A percentile compares a stretch with the other conserved stretches of the same genome.
phyloP scores from a whole-genome alignment of 192 early-diverging fungal genomes.

The Neocallimastix lanati region DNA sequence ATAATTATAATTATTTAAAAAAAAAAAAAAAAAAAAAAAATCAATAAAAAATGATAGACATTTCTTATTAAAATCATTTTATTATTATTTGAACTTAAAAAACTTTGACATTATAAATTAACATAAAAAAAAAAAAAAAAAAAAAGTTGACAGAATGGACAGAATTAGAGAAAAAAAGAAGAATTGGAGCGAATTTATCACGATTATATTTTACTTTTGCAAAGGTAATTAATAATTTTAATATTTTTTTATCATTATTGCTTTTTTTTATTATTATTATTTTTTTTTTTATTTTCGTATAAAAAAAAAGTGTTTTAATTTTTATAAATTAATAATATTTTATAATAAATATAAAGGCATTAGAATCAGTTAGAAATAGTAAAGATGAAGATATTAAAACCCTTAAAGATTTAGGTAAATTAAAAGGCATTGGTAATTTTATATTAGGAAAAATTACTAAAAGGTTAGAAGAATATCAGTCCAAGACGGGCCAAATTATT shows the following conservation, averaged over 20 bases:
- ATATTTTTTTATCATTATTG: not conserved
- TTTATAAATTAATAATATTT: too few relatives aligned
- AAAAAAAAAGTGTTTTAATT: too few relatives aligned
- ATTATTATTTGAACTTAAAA: too few relatives aligned
- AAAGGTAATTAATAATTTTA: not conserved
- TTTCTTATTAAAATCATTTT: too few relatives aligned
- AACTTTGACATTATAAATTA: too few relatives aligned
- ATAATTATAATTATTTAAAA: not conserved
- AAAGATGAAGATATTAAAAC: not conserved
- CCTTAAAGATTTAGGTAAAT: not conserved
- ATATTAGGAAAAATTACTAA: not conserved
- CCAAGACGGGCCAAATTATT: not conserved
- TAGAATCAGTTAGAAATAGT: not conserved
- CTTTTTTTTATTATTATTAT: too few relatives aligned
- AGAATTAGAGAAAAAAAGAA: not conserved
- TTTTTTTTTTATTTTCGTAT: too few relatives aligned
- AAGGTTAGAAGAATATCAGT: not conserved
- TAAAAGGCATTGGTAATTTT: not conserved
- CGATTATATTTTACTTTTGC: not conserved
- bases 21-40: too few relatives aligned
- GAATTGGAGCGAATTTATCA: not conserved
- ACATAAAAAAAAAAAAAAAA: not conserved
- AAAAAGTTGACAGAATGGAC: not conserved
- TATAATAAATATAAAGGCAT: not conserved
- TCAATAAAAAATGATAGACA: too few relatives aligned